These are phyloP conservation scores for Candida adriatica DNA, from an alignment of 805 yeast species.

Conservation along the genomic window DNA sequence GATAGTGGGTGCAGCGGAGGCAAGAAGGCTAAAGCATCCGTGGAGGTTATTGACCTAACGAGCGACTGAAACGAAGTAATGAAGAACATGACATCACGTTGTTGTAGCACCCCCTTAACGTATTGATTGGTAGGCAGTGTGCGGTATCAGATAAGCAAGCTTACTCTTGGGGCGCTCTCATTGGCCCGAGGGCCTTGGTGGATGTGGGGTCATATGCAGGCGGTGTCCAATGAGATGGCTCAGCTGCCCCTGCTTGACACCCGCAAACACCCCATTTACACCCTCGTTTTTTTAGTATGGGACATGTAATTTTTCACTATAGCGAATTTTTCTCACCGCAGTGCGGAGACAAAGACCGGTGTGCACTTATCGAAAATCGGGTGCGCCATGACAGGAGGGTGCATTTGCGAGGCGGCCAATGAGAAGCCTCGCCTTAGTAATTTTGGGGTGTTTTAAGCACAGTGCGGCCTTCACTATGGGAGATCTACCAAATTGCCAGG, in stretches of 20 bases:
- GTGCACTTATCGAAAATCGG: no score
- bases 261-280: conserved; percentile 12
- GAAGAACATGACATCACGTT: neutral
- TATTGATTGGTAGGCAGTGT: neutral
- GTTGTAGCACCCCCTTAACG: neutral
- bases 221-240: conserved; percentile 5
- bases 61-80: conserved; percentile 1
- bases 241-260: conserved; percentile 3
- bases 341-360: conserved; percentile 2
- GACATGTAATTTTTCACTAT: conserved; percentile 7
- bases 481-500: no score
- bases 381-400: no score
- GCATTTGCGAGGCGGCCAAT: conserved; percentile 6
- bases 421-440: conserved; percentile 5
- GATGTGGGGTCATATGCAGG: conserved; percentile 3
- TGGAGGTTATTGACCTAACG: conserved; percentile 9
- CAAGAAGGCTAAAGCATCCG: neutral
- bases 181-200: conserved; percentile 10
- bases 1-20: neutral
- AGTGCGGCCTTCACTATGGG: no score
- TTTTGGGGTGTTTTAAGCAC: conserved; percentile 11
- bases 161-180: conserved; percentile 4
- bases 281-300: conserved; percentile 11
- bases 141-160: conserved; percentile 1
- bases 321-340: conserved; percentile 1